Evolutionary conservation across 2,329 filamentous ascomycete genomes (phyloP).

Genomic region (Botrytis squamosa): DNA sequence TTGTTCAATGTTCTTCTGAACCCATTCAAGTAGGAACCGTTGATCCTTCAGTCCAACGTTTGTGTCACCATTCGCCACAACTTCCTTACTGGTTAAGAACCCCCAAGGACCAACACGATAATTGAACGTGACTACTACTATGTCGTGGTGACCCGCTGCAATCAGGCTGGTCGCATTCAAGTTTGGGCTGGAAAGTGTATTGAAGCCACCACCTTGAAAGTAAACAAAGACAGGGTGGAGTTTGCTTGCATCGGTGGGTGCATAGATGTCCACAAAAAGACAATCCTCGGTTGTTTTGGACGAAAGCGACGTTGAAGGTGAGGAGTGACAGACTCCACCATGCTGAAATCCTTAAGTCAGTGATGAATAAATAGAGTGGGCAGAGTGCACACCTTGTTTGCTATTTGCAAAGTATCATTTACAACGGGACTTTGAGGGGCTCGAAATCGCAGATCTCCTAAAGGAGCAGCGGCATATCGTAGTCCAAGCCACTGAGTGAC

Average conservation of each 20-base stretch:
- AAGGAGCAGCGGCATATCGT: slow-evolving; percentile 68
- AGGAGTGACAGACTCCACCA: slow-evolving; percentile 31
- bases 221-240: slow-evolving; percentile 58
- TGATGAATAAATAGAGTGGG: neutral
- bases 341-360: slow-evolving; percentile 25
- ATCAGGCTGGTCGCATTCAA: slow-evolving; percentile 63
- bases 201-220: slow-evolving; percentile 62
- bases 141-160: slow-evolving; percentile 54
- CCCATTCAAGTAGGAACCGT: slow-evolving; percentile 67
- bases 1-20: slow-evolving; percentile 59
- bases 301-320: slow-evolving; percentile 30
- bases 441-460: slow-evolving; percentile 64
- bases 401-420: slow-evolving; percentile 29
- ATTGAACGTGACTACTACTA: slow-evolving; percentile 71
- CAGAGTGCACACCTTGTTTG: slow-evolving; percentile 32
- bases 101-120: slow-evolving; percentile 75
- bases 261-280: slow-evolving; percentile 64
- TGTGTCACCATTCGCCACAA: slow-evolving; percentile 49
- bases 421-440: slow-evolving; percentile 62
- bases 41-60: slow-evolving; percentile 74
- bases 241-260: slow-evolving; percentile 52
- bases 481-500: slow-evolving; percentile 73
- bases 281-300: slow-evolving; percentile 60
- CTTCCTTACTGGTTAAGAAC: slow-evolving; percentile 62
- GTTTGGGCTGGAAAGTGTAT: slow-evolving; percentile 48